Evolutionary conservation across 257 asterid species (phyloP), one percentile per base, ranked within the genome.

Genomic region (Catharanthus roseus): DNA sequence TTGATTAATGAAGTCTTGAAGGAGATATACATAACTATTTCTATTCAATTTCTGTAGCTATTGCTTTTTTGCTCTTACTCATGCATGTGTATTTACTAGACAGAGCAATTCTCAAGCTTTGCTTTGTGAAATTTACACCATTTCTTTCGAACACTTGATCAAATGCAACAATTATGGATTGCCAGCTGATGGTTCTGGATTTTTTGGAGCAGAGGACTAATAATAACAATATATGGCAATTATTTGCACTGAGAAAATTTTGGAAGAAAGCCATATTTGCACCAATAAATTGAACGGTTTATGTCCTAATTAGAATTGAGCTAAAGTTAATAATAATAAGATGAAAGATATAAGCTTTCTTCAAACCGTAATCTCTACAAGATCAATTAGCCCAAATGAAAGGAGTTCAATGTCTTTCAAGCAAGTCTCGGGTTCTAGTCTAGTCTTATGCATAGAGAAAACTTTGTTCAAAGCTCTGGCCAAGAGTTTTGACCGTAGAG

Each of bases 11-110:
- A 69, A 3, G 56, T 19, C 49, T 55, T 55, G 26, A n/a, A 36
- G 24, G 34, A 38, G 42, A 64, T 58, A 49, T n/a, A n/a, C 67
- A 53, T 74, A 18, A 12, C 19, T 28, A 77, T 66, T 77, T 84
- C 62, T 66, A 33, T 72, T 60, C 69, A 33, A 60, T 67, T 56
- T 53, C 5, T 28, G 62, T 3, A 23, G 16, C 3, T 56, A 19
- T 56, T 23, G 33, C 16, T 23, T 29, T 16, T 3, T 23, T 54
- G 0, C 21, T 53, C 60, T 19, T 53, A 23, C n/a, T 9, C n/a
- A n/a, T n/a, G n/a, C n/a, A n/a, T n/a, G n/a, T n/a, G n/a, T n/a
- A n/a, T n/a, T 54, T 54, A 10, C 61, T 23, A 5, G 61, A 54
- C 61, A 54, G 33, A 24, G 61, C 19, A 10, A 54, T 54, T 54